These are phyloP conservation scores for Citrus sinensis DNA, from an alignment of 345 rosid species.

Conservation along the genomic window DVS_A1.0 CM039161.1:23918501-23919000, in stretches of 20 bases:
- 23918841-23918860: constrained; percentile 96
- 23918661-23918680: constrained; percentile 87
- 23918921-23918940: constrained; percentile 9
- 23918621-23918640: constrained; percentile 88
- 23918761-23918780: constrained; percentile 14
- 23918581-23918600: background rate
- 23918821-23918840: constrained; percentile 99
- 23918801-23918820: constrained; percentile 99
- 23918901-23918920: constrained; percentile 64
- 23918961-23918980: background rate
- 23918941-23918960: background rate
- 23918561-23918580: constrained; percentile 8
- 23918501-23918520: constrained; percentile 96
- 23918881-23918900: constrained; percentile 91
- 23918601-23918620: constrained; percentile 10
- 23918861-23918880: constrained; percentile 98
- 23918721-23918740: constrained; percentile 8
- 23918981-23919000: background rate
- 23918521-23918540: constrained; percentile 91
- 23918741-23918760: constrained; percentile 5
- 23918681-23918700: constrained; percentile 98
- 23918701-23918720: constrained; percentile 72
- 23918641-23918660: constrained; percentile 97
- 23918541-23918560: constrained; percentile 27
- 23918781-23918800: constrained; percentile 76